These are phyloP conservation scores for Penicillium psychrosexuale DNA, from an alignment of 2,329 filamentous ascomycete species.

Conservation along the genomic window DNA sequence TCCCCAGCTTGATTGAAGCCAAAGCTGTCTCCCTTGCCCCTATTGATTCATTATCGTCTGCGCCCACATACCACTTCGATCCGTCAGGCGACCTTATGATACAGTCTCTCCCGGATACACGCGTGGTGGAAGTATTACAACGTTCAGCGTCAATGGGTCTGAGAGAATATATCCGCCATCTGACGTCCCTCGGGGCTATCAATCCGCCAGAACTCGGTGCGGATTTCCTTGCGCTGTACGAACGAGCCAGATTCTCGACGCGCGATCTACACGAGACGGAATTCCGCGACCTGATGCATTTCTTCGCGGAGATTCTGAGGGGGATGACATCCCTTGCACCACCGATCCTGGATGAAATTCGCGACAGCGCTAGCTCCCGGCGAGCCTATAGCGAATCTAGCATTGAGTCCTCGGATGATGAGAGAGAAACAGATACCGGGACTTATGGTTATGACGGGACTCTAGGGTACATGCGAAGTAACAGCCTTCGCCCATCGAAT, in stretches of 20 bases:
- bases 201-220: constrained; percentile 48
- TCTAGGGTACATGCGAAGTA: constrained; percentile 24
- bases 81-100: constrained; percentile 33
- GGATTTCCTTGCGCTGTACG: constrained; percentile 72
- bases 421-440: constrained; percentile 39
- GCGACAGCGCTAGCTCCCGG: constrained; percentile 23
- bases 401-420: constrained; percentile 40
- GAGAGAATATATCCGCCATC: constrained; percentile 72
- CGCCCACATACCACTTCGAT: constrained; percentile 41
- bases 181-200: constrained; percentile 65
- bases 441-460: constrained; percentile 23
- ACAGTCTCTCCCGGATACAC: constrained; percentile 56
- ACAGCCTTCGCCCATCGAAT: constrained; percentile 27
- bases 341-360: constrained; percentile 47
- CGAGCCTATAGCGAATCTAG: constrained; percentile 31
- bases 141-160: constrained; percentile 69
- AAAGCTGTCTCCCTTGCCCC: constrained; percentile 85
- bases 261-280: constrained; percentile 63
- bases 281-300: constrained; percentile 76
- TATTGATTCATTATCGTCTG: constrained; percentile 46
- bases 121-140: constrained; percentile 68
- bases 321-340: constrained; percentile 67
- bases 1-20: constrained; percentile 87
- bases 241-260: constrained; percentile 78
- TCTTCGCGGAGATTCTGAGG: constrained; percentile 77